These are phyloP conservation scores for Populus pruinosa DNA, from an alignment of 345 rosid genomes.

Conservation along the genomic window DNA sequence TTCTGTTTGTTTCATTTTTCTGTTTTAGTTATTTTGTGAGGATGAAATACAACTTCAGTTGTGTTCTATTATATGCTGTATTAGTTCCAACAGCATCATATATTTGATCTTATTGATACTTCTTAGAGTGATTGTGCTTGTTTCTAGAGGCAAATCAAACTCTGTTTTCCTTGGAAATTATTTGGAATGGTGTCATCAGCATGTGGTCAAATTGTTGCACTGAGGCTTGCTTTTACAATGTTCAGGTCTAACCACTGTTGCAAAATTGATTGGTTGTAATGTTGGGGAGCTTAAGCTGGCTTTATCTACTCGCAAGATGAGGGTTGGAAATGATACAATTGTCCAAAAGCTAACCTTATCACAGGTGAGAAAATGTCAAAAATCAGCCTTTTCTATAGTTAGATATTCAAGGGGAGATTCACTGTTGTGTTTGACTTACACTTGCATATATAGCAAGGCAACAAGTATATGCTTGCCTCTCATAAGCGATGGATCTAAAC, in stretches of 20 bases:
- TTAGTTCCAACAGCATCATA: not conserved
- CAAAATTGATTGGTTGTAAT: conserved; percentile 78
- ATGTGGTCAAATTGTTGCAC: not conserved
- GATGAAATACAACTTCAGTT: not conserved
- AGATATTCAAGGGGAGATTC: not conserved
- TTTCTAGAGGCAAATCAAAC: not conserved
- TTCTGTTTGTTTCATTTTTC: not conserved
- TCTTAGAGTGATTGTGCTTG: not conserved
- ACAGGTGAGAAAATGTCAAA: conserved; percentile 52
- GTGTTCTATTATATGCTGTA: not conserved
- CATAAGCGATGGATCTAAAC: not conserved
- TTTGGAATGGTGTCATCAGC: not conserved
- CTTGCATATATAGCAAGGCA: not conserved
- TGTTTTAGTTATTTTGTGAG: not conserved
- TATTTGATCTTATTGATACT: not conserved
- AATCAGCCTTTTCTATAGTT: not conserved
- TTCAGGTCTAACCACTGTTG: conserved; percentile 70
- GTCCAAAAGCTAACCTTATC: conserved; percentile 79
- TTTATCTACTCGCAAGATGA: conserved; percentile 88
- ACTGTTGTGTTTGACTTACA: not conserved
- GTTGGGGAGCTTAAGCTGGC: conserved; percentile 61
- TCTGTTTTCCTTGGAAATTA: not conserved
- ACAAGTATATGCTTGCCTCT: not conserved
- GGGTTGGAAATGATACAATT: conserved; percentile 86
- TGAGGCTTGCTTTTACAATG: conserved; percentile 8